Evolutionary conservation across 257 asterid genomes (phyloP).

Genomic region (Buddleja alternifolia): DNA sequence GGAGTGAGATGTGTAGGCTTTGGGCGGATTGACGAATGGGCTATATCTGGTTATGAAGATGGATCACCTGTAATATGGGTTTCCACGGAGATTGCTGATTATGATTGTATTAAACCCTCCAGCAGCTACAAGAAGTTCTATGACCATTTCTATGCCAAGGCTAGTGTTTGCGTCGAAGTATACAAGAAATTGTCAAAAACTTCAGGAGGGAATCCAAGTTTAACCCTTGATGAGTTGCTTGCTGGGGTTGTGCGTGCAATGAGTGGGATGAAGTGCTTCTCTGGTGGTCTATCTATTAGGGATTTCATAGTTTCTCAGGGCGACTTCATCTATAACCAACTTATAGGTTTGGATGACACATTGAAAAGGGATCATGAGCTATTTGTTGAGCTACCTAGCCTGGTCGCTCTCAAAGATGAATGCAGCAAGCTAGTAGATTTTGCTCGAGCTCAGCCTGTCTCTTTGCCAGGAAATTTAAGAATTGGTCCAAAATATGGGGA

Average conservation of each 20-base stretch:
- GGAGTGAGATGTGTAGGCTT: slow-evolving; percentile 84
- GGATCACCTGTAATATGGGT: slow-evolving; percentile 89
- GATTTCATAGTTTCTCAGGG: slow-evolving; percentile 88
- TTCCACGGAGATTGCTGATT: slow-evolving; percentile 80
- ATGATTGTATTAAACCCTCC: slow-evolving; percentile 83
- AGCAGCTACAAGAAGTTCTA: slow-evolving; percentile 74
- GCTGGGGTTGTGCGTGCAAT: slow-evolving; percentile 86
- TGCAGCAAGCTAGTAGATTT: slow-evolving; percentile 39
- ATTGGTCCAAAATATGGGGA: slow-evolving; percentile 54
- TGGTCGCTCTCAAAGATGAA: slow-evolving; percentile 74
- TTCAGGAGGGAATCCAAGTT: slow-evolving; percentile 59
- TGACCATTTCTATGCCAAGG: slow-evolving; percentile 84
- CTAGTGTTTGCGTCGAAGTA: slow-evolving; percentile 76
- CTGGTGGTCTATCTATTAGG: slow-evolving; percentile 64
- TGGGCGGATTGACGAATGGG: slow-evolving; percentile 97
- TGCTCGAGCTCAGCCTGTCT: slow-evolving; percentile 42
- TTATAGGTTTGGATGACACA: slow-evolving; percentile 84
- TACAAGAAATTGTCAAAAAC: slow-evolving; percentile 73
- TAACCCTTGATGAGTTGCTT: slow-evolving; percentile 78
- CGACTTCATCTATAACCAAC: slow-evolving; percentile 80
- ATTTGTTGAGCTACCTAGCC: slow-evolving; percentile 65
- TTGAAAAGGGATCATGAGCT: slow-evolving; percentile 51
- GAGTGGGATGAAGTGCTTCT: slow-evolving; percentile 76
- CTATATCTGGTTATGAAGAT: slow-evolving; percentile 95
- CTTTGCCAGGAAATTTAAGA: slow-evolving; percentile 51